Conservation (phyloP, 495 filamentous ascomycete species). For the Penicillium pancosmium region DNA sequence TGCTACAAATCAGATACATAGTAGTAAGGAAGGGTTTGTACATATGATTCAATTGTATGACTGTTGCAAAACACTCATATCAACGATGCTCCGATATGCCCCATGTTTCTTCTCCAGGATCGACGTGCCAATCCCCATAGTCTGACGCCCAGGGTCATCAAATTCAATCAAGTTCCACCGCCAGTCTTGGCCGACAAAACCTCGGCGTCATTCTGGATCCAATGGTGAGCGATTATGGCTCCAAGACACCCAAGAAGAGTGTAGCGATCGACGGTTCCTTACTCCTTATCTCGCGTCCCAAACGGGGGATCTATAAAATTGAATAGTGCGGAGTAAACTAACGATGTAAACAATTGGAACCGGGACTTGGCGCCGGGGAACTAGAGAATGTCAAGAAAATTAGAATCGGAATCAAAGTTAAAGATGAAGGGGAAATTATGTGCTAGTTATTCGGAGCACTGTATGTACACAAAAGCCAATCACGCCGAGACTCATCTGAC, state of each 20-base stretch:
- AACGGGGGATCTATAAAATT: background rate
- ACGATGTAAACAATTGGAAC: background rate
- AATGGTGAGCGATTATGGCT: background rate
- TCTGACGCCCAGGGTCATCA: slow-evolving; percentile 8
- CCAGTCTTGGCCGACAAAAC: slow-evolving; percentile 10
- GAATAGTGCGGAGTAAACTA: background rate
- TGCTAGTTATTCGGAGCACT: background rate
- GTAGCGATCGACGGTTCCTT: background rate
- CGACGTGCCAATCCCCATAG: slow-evolving; percentile 11
- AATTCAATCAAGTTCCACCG: slow-evolving; percentile 8
- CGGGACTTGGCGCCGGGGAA: background rate
- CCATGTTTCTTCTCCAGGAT: slow-evolving; percentile 7
- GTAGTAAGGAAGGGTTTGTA: background rate
- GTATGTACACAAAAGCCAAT: background rate
- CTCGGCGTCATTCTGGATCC: slow-evolving; percentile 4
- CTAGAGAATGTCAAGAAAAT: background rate
- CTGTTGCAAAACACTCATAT: background rate
- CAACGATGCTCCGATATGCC: slow-evolving; percentile 6
- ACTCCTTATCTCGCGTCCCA: background rate
- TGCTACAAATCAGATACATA: background rate
- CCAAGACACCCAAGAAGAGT: background rate
- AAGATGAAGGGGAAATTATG: background rate
- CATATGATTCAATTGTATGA: background rate
- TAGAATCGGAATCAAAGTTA: background rate
- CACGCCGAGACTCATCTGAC: slow-evolving; percentile 3